Percentiles rank a stretch among this genome's conserved stretches.
These are phyloP conservation scores for Chernovozyma aurita DNA, from an alignment of 1,139 yeast genomes.

Conservation along the genomic window DNA sequence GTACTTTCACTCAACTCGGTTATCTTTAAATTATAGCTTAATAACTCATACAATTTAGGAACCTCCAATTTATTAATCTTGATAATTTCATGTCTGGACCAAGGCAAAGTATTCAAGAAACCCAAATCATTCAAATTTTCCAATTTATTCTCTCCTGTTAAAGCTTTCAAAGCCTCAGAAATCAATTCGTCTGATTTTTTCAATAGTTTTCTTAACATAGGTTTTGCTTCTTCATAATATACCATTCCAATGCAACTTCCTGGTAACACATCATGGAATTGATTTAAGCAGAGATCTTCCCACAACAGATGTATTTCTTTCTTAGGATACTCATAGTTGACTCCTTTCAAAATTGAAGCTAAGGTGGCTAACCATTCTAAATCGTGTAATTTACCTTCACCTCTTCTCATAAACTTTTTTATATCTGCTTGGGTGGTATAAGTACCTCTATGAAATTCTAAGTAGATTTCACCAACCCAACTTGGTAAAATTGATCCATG, in stretches of 20 bases:
- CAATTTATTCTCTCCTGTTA: slow-evolving; percentile 10
- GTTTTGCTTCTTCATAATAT: slow-evolving; percentile 85
- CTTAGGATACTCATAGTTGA: slow-evolving; percentile 64
- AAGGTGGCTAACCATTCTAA: slow-evolving; percentile 78
- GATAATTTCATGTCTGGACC: slow-evolving; percentile 59
- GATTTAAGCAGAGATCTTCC: slow-evolving; percentile 87
- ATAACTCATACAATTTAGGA: slow-evolving; percentile 8
- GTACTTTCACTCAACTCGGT: not conserved
- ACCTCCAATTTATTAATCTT: slow-evolving; percentile 19
- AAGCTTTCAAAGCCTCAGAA: slow-evolving; percentile 39
- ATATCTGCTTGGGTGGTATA: slow-evolving; percentile 90
- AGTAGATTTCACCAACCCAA: slow-evolving; percentile 91
- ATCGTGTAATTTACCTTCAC: slow-evolving; percentile 81
- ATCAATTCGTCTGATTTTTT: slow-evolving; percentile 50
- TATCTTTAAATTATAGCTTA: not conserved
- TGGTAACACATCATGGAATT: slow-evolving; percentile 94
- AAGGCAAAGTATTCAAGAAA: slow-evolving; percentile 60
- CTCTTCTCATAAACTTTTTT: slow-evolving; percentile 71
- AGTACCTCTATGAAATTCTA: slow-evolving; percentile 96
- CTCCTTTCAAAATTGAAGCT: slow-evolving; percentile 50
- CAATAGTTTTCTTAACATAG: slow-evolving; percentile 61
- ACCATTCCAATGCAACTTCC: slow-evolving; percentile 94
- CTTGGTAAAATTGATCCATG: slow-evolving; percentile 68
- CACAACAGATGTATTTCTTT: slow-evolving; percentile 65
- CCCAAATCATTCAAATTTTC: slow-evolving; percentile 13